phyloP scores from a whole-genome alignment of 2,329 filamentous ascomycete genomes.

The Hypoxylon sp. region DNA sequence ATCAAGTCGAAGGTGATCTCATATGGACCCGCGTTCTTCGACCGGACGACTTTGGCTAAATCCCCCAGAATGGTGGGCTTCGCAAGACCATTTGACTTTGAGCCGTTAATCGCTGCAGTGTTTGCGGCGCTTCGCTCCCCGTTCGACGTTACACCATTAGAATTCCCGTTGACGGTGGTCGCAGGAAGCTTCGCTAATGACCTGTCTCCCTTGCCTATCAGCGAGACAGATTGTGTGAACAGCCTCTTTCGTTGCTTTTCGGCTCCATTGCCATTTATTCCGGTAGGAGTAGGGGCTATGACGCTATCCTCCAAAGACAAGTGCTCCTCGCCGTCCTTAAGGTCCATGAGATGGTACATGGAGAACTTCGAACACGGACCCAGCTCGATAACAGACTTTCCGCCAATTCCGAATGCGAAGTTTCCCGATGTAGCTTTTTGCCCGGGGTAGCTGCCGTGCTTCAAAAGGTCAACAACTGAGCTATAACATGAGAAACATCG shows the following conservation, averaged over 20 bases:
- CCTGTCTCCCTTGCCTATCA: slow-evolving; percentile 33
- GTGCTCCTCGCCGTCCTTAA: slow-evolving; percentile 52
- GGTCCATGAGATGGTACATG: slow-evolving; percentile 66
- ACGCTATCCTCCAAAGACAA: slow-evolving; percentile 3
- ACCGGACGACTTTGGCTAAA: slow-evolving; percentile 61
- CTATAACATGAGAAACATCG: neutral
- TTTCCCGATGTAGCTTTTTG: slow-evolving; percentile 69
- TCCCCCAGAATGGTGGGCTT: slow-evolving; percentile 49
- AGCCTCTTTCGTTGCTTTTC: slow-evolving; percentile 21
- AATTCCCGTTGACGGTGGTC: neutral
- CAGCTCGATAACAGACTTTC: slow-evolving; percentile 56
- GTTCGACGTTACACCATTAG: slow-evolving; percentile 15
- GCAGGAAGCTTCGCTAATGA: neutral
- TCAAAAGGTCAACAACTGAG: slow-evolving; percentile 12
- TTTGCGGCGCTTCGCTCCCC: neutral
- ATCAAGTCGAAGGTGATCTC: slow-evolving; percentile 69
- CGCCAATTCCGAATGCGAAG: slow-evolving; percentile 62
- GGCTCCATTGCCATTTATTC: slow-evolving; percentile 27
- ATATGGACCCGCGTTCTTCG: slow-evolving; percentile 67
- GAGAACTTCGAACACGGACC: slow-evolving; percentile 62
- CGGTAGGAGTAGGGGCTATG: slow-evolving; percentile 10
- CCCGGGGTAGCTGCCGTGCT: slow-evolving; percentile 63
- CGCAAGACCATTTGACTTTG: slow-evolving; percentile 17
- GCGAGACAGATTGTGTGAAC: slow-evolving; percentile 39
- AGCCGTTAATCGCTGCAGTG: slow-evolving; percentile 10